phyloP scores from a whole-genome alignment of 148 eudicot genomes.

The Nepenthes gracilis region DNA sequence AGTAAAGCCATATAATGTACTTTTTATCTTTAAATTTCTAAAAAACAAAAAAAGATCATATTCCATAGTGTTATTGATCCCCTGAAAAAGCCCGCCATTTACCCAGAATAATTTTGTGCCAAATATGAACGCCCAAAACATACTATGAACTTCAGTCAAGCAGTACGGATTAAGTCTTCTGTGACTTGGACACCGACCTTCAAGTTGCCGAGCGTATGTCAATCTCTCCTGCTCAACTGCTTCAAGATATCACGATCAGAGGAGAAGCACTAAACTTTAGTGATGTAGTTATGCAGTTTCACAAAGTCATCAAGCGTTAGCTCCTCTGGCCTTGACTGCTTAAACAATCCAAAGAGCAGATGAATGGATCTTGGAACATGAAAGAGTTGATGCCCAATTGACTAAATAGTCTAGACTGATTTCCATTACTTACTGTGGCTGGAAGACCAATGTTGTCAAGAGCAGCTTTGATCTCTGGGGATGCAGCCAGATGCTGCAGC shows the following conservation, averaged over 20 bases:
- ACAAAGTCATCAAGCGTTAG: slow-evolving; percentile 71
- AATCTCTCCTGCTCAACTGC: not conserved
- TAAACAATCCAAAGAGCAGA: slow-evolving; percentile 4
- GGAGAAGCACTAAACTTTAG: slow-evolving; percentile 4
- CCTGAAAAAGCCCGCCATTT: too few relatives aligned
- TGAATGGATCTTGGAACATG: not conserved
- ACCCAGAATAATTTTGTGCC: too few relatives aligned
- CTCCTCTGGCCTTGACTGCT: slow-evolving; percentile 92
- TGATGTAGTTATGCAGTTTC: slow-evolving; percentile 47
- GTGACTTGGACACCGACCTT: too few relatives aligned
- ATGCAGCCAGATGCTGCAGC: slow-evolving; percentile 53
- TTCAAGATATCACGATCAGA: not conserved
- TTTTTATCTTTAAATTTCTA: too few relatives aligned
- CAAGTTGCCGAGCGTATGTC: not conserved
- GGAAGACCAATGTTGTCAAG: slow-evolving; percentile 43
- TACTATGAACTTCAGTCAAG: too few relatives aligned
- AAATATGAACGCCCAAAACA: too few relatives aligned
- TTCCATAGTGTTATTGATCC: too few relatives aligned
- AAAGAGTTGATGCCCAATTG: not conserved
- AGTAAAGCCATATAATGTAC: too few relatives aligned
- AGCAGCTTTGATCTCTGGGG: slow-evolving; percentile 70
- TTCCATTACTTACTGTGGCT: slow-evolving; percentile 39
- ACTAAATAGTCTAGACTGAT: not conserved
- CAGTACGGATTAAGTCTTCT: too few relatives aligned
- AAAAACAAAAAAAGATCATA: too few relatives aligned